Evolutionary conservation across 345 rosid genomes (phyloP).

Genomic region (Laguncularia racemosa): DNA sequence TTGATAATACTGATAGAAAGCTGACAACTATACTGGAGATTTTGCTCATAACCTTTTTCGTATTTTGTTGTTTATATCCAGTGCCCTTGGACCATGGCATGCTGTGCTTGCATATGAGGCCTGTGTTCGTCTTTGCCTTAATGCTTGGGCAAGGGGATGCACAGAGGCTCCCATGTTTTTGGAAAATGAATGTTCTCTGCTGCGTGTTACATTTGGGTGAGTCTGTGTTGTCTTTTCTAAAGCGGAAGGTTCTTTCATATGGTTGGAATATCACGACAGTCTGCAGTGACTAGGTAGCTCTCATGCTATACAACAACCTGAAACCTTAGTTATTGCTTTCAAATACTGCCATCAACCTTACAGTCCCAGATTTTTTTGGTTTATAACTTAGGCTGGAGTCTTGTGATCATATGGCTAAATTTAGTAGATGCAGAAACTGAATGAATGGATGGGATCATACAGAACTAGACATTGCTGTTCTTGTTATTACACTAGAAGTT

Average conservation of each 20-base stretch:
- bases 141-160: slow-evolving; percentile 99
- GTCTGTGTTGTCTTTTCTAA: slow-evolving; percentile 7
- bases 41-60: slow-evolving; percentile 5
- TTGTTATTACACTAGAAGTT: no score
- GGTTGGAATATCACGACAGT: no score
- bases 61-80: slow-evolving; percentile 23
- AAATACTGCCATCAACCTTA: no score
- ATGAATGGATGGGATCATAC: no score
- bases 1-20: no score
- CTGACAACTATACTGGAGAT: neutral
- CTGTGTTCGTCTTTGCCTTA: slow-evolving; percentile 93
- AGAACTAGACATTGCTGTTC: no score
- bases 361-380: no score
- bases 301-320: neutral
- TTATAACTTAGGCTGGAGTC: no score
- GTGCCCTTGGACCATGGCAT: slow-evolving; percentile 96
- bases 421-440: no score
- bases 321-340: neutral
- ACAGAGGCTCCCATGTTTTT: slow-evolving; percentile 94
- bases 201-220: slow-evolving; percentile 87
- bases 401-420: no score
- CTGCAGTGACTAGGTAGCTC: no score
- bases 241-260: no score
- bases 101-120: slow-evolving; percentile 96
- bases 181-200: slow-evolving; percentile 82